Conservation (phyloP, 495 filamentous ascomycete species). For the Darksidea phi region DNA sequence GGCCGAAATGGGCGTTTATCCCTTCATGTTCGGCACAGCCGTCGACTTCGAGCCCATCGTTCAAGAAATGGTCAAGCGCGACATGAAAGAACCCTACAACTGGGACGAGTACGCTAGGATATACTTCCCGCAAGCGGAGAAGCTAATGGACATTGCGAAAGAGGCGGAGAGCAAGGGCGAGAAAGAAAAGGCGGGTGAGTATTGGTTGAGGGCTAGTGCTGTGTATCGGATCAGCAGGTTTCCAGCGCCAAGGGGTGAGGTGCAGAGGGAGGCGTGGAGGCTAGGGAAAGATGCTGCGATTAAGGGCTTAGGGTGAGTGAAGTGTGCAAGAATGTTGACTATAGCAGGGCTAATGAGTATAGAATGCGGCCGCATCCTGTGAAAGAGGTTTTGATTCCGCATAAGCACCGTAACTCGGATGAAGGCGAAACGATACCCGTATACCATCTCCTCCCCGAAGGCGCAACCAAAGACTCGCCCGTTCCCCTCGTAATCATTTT, state of each 20-base stretch:
- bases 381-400: slow-evolving; percentile 60
- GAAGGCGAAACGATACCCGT: slow-evolving; percentile 63
- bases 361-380: slow-evolving; percentile 55
- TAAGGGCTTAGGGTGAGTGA: slow-evolving; percentile 52
- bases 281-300: slow-evolving; percentile 64
- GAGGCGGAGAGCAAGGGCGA: slow-evolving; percentile 48
- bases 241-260: slow-evolving; percentile 55
- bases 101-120: slow-evolving; percentile 61
- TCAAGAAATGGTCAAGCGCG: slow-evolving; percentile 56
- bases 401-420: slow-evolving; percentile 48
- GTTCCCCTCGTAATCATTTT: slow-evolving; percentile 66
- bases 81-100: slow-evolving; percentile 63
- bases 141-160: slow-evolving; percentile 53
- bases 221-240: slow-evolving; percentile 74
- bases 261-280: slow-evolving; percentile 64
- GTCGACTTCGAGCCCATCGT: slow-evolving; percentile 77
- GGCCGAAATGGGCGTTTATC: slow-evolving; percentile 67
- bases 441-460: slow-evolving; percentile 60
- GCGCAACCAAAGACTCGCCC: slow-evolving; percentile 44
- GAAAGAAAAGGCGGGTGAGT: slow-evolving; percentile 52
- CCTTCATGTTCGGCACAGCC: slow-evolving; percentile 70
- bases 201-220: slow-evolving; percentile 58
- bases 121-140: slow-evolving; percentile 59
- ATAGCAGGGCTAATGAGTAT: too few species aligned
- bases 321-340: too few species aligned